phyloP scores from a whole-genome alignment of 208 protist species.

The Novymonas esmeraldas region DNA sequence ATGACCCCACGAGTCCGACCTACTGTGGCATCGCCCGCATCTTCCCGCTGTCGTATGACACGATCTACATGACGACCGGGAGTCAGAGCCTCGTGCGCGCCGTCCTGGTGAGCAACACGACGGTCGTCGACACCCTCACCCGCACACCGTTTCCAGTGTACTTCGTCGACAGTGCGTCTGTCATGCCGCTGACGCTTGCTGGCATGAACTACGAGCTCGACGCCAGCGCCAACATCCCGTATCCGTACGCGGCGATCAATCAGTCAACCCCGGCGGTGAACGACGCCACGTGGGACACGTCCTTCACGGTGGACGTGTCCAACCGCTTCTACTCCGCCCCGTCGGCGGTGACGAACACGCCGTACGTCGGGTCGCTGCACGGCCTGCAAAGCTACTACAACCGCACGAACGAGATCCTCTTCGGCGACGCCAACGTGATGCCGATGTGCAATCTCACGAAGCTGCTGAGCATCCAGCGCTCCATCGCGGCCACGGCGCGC shows the following conservation, averaged over 20 bases:
- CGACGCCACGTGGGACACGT: conserved; percentile 36
- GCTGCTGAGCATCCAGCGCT: conserved; percentile 35
- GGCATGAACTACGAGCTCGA: conserved; percentile 32
- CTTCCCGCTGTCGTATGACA: conserved; percentile 40
- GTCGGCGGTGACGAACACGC: conserved; percentile 12
- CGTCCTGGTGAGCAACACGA: conserved; percentile 38
- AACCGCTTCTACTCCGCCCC: conserved; percentile 4
- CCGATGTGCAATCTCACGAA: conserved; percentile 54
- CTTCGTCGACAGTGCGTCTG: conserved; percentile 36
- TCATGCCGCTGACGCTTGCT: conserved; percentile 32
- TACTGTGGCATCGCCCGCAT: conserved; percentile 47
- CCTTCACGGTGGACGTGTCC: conserved; percentile 36
- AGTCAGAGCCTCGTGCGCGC: conserved; percentile 34
- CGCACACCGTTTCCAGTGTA: conserved; percentile 51
- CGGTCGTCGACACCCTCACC: conserved; percentile 22
- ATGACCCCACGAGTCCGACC: conserved; percentile 21
- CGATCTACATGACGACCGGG: conserved; percentile 51
- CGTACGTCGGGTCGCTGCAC: conserved; percentile 28
- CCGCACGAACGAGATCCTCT: conserved; percentile 50
- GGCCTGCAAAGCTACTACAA: conserved; percentile 56
- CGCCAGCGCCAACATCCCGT: conserved; percentile 24
- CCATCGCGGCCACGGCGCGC: conserved; percentile 30
- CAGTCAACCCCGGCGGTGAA: conserved; percentile 22
- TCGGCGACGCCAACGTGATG: conserved; percentile 56
- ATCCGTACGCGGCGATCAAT: conserved; percentile 26